phyloP scores from a whole-genome alignment of 192 early-diverging fungal genomes.

The Coemansia reversa region DNA sequence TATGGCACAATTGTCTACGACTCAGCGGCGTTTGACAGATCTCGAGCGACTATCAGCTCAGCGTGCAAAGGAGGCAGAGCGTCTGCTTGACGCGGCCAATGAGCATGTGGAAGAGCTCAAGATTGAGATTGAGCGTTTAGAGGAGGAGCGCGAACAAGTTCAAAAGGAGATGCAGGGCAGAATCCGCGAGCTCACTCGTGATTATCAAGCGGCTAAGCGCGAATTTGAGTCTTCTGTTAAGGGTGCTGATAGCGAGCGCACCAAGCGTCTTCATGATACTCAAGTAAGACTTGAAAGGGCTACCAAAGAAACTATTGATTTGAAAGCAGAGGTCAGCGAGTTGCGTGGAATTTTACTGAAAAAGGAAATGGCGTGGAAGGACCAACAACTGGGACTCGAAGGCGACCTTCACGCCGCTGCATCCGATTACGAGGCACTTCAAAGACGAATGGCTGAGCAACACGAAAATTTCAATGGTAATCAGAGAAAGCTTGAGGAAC shows the following conservation, averaged over 20 bases:
- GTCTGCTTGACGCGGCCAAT: conserved; percentile 35
- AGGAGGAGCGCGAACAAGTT: conserved; percentile 40
- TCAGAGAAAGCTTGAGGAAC: conserved; percentile 14
- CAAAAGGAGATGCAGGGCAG: conserved; percentile 39
- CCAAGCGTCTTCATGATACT: conserved; percentile 32
- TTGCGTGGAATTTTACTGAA: conserved; percentile 43
- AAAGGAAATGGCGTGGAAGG: conserved; percentile 47
- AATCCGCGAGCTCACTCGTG: conserved; percentile 36
- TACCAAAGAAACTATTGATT: conserved; percentile 27
- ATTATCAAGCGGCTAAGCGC: conserved; percentile 38
- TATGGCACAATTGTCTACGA: conserved; percentile 16
- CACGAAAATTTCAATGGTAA: conserved; percentile 12
- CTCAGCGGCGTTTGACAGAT: conserved; percentile 20
- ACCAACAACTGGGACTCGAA: conserved; percentile 31
- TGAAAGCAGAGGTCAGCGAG: conserved; percentile 42
- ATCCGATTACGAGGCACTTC: conserved; percentile 40
- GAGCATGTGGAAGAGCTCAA: conserved; percentile 34
- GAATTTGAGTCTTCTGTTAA: conserved; percentile 39
- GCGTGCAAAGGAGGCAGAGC: conserved; percentile 25
- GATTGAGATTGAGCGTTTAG: conserved; percentile 36
- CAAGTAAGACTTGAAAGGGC: conserved; percentile 34
- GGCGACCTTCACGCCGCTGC: conserved; percentile 39
- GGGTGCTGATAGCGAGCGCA: conserved; percentile 34
- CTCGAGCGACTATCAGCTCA: conserved; percentile 41
- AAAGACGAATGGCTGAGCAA: conserved; percentile 18